Evolutionary conservation across 2,329 filamentous ascomycete species (phyloP), one percentile per base, ranked within the genome.

Genomic region (Sporothrix globosa): DNA sequence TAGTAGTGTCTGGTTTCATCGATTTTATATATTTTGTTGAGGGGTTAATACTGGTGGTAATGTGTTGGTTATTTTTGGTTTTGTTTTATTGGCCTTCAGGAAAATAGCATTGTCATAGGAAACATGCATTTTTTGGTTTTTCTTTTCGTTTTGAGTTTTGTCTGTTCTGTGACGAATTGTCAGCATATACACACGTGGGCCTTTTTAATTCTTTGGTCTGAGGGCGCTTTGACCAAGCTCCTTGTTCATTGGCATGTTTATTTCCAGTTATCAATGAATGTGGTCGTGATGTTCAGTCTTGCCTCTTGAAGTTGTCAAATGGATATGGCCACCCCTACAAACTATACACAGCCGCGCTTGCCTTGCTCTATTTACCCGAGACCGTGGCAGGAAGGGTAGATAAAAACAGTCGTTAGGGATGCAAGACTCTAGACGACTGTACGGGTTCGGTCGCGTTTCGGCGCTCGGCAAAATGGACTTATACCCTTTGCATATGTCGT

Each of bases 31-130:
- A 6, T 46, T 3, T 21, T 30, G 17, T 69, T 39, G 61, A 24
- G 21, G 19, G n/a, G 61, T 6, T 63, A 63, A 14, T 63, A 13
- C 21, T 63, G 52, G 52, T 54, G 52, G 52, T 17, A 53, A 21
- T 24, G 4, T 21, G 56, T 17, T 19, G 10, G 9, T 24, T 41
- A 44, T 14, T n/a, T 3, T 6, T 24, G n/a, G 6, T 41, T 41
- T 41, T 21, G 41, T 39, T 24, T 21, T 61, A 11, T 11, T 61
- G 56, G 19, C 11, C 21, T 39, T 4, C 6, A 1, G 34, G 39
- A 41, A 61, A 41, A 41, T 39, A 41, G 56, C 56, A 44, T 61
- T 21, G n/a, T 41, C 41, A 61, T 44, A 44, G 34, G 56, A 61
- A 44, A 14, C 34, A 39, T n/a, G 56, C 34, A 24, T 44, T 13